These are phyloP conservation scores for Annulohypoxylon moriforme DNA, from an alignment of 495 filamentous ascomycete genomes.

Conservation along the genomic window DNA sequence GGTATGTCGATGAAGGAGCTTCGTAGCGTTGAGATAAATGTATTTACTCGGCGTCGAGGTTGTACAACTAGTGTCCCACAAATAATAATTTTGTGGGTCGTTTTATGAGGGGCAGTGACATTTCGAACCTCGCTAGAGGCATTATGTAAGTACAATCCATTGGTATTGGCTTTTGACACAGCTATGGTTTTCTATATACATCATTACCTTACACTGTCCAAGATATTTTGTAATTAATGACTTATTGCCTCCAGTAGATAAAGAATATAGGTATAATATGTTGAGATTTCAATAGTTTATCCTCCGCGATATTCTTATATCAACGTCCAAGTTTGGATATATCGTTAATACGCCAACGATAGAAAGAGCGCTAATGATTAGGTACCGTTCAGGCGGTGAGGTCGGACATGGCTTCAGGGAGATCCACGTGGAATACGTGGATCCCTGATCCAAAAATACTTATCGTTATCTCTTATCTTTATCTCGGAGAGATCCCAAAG, in stretches of 20 bases:
- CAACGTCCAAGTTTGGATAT: neutral
- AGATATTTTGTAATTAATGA: neutral
- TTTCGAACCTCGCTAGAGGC: too few species aligned
- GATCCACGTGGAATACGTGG: conserved; percentile 3
- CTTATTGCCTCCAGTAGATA: neutral
- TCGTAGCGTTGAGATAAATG: neutral
- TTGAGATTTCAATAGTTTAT: neutral
- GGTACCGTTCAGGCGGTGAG: conserved; percentile 8
- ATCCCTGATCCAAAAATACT: neutral
- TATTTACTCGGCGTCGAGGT: conserved; percentile 11
- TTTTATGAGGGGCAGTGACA: conserved; percentile 1
- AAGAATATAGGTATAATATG: neutral
- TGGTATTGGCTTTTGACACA: too few species aligned
- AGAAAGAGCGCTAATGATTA: neutral
- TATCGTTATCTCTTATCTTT: conserved; percentile 27
- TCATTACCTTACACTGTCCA: too few species aligned
- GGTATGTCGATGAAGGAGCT: neutral
- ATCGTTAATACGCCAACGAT: neutral
- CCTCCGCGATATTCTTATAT: neutral
- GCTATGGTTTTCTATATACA: too few species aligned
- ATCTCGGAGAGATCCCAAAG: neutral
- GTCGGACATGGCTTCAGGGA: neutral
- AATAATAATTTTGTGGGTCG: neutral
- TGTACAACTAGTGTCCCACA: conserved; percentile 1
- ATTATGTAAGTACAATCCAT: too few species aligned